Evolutionary conservation across 441 rosid species (phyloP), one percentile per base, ranked within the genome.

Genomic region (Raphanus hybrid): DNA sequence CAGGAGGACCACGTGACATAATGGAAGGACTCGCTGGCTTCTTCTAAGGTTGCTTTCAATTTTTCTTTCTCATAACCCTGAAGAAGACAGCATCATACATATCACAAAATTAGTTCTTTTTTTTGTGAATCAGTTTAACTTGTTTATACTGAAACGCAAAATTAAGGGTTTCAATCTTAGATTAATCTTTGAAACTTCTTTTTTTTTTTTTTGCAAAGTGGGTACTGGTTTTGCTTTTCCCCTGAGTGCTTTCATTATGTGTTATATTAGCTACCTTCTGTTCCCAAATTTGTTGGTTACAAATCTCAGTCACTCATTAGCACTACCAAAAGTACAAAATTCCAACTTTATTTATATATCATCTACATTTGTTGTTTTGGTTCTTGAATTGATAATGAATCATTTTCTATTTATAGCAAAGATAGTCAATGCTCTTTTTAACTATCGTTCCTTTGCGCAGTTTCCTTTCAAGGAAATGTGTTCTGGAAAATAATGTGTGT

Each of bases 11-110:
- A 88, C 92, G 85, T 86, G 86, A 80, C 82, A 65, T 50, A 82
- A 81, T 87, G 82, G 69, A 81, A 48, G 69, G 71, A 73, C 63
- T 75, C 65, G 81, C 65, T 78, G 69, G 83, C 87, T 85, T 82
- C 90, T 84, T 89, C 90, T 79, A 20, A 79, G 83, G 92, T 90
- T 89, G 97, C 95, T 86, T 84, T 92, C 93, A 90, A 72, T 61
- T 57, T 68, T 75, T 69, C 82, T 79, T 65, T 64, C 79, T 69
- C 58, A 66, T 58, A 64, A 64, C 60, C 16, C 72, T 75, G 73
- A 58, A 74, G 71, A 63, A 64, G 63, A 70, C 78, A 64, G 9
- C 57, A 55, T 12, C 59, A 55, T 55, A 55, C 14, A 14, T 77
- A 43, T 66, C 63, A 16, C 64, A 20, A 78, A 67, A 6, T 54